A percentile compares a stretch with the other conserved stretches of the same genome.
Evolutionary conservation across 2,329 filamentous ascomycete species (phyloP).

Genomic region (Sporothrix curviconia): DNA sequence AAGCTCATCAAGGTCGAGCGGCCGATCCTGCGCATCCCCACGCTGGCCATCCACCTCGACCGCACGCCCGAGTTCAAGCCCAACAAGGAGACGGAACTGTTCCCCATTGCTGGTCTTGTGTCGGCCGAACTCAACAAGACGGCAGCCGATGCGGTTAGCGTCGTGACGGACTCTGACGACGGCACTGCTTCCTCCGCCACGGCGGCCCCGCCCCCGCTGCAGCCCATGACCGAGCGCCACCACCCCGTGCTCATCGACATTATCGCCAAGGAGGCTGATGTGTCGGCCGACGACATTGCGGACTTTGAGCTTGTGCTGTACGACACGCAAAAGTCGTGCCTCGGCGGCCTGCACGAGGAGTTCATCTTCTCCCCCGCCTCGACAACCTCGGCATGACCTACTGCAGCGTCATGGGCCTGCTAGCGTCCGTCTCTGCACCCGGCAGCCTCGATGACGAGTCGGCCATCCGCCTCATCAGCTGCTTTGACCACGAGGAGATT

Average conservation of each 20-base stretch:
- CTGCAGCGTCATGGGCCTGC: constrained; percentile 79
- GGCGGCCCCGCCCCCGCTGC: constrained; percentile 57
- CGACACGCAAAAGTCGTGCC: constrained; percentile 83
- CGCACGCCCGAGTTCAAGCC: constrained; percentile 80
- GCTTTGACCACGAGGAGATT: constrained; percentile 98
- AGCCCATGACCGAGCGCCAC: constrained; percentile 72
- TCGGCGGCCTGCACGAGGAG: constrained; percentile 87
- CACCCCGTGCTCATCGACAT: constrained; percentile 82
- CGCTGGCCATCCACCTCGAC: constrained; percentile 88
- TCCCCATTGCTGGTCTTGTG: constrained; percentile 84
- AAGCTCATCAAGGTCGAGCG: constrained; percentile 85
- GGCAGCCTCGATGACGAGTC: constrained; percentile 58
- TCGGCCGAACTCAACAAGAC: constrained; percentile 76
- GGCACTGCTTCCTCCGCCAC: constrained; percentile 27
- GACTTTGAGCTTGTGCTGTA: constrained; percentile 98
- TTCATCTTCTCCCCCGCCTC: constrained; percentile 91
- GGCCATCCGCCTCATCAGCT: constrained; percentile 82
- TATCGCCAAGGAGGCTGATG: constrained; percentile 72
- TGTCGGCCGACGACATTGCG: constrained; percentile 63
- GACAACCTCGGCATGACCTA: constrained; percentile 97
- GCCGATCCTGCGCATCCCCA: constrained; percentile 86
- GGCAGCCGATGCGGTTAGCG: constrained; percentile 32
- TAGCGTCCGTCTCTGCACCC: constrained; percentile 63
- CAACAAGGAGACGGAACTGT: constrained; percentile 95
- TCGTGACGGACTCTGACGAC: constrained; percentile 37